A percentile compares a stretch with the other conserved stretches of the same genome.
Evolutionary conservation across 306 rosid species (phyloP).

Genomic region (Quercus ilex): DNA sequence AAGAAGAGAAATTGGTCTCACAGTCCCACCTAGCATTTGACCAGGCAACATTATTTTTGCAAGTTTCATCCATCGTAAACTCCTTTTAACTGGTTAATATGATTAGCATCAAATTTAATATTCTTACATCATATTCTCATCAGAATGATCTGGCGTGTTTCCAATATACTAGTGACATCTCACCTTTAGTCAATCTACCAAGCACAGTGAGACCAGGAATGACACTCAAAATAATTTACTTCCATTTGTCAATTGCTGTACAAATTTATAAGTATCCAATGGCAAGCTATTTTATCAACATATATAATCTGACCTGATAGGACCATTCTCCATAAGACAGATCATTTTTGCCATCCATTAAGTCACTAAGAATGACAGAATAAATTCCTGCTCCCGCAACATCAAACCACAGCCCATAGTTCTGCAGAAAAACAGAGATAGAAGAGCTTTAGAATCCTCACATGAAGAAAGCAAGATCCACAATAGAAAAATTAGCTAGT

Average conservation of each 20-base stretch:
- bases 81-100: too few species aligned
- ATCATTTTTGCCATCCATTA: background rate
- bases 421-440: background rate
- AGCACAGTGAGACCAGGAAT: too few species aligned
- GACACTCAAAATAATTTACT: background rate
- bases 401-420: background rate
- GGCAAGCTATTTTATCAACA: background rate
- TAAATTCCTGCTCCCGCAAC: background rate
- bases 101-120: too few species aligned
- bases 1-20: too few species aligned
- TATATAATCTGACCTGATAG: background rate
- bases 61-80: too few species aligned
- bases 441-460: background rate
- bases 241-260: background rate
- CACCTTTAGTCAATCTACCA: too few species aligned
- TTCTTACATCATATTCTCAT: too few species aligned
- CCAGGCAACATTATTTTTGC: too few species aligned
- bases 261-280: background rate
- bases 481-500: background rate
- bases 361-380: background rate
- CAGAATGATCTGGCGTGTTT: too few species aligned
- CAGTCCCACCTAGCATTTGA: too few species aligned
- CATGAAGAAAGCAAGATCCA: background rate
- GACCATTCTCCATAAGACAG: background rate
- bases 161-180: too few species aligned